phyloP scores from a whole-genome alignment of 192 early-diverging fungal genomes.

The Coemansia sp. region DNA sequence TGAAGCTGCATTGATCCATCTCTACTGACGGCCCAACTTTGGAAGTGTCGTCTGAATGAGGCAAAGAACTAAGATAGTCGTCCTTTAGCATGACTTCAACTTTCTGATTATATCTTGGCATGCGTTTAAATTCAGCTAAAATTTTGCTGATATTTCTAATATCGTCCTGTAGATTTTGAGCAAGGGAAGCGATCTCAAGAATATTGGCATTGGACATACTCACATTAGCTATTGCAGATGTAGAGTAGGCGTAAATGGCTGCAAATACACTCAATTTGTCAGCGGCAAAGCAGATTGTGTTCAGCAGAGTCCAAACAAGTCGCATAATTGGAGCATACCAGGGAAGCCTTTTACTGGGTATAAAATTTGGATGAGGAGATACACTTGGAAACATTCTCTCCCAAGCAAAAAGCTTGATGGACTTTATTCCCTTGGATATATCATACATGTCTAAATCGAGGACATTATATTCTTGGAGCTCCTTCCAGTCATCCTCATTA shows the following conservation, averaged over 20 bases:
- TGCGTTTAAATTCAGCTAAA: background rate
- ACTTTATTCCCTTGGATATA: constrained; percentile 27
- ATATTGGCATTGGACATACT: too few relatives aligned
- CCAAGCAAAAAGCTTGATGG: constrained; percentile 18
- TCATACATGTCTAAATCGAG: background rate
- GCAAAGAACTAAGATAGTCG: constrained; percentile 27
- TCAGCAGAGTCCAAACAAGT: too few relatives aligned
- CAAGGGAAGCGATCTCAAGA: background rate
- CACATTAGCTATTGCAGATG: background rate
- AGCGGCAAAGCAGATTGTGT: too few relatives aligned
- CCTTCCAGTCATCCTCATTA: background rate
- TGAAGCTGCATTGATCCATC: constrained; percentile 27
- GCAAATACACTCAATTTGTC: background rate
- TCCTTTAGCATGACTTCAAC: constrained; percentile 23
- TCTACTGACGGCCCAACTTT: constrained; percentile 1
- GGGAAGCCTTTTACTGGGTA: background rate
- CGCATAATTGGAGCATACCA: too few relatives aligned
- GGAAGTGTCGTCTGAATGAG: background rate
- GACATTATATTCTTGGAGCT: background rate
- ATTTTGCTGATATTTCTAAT: background rate
- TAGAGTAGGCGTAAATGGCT: background rate
- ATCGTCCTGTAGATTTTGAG: background rate
- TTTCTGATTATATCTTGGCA: constrained; percentile 8
- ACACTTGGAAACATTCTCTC: constrained; percentile 22
- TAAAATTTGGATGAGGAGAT: too few relatives aligned